A percentile compares a stretch with the other conserved stretches of the same genome.
These are phyloP conservation scores for Drechmeria coniospora DNA, from an alignment of 2,329 filamentous ascomycete species.

Conservation along the genomic window DNA sequence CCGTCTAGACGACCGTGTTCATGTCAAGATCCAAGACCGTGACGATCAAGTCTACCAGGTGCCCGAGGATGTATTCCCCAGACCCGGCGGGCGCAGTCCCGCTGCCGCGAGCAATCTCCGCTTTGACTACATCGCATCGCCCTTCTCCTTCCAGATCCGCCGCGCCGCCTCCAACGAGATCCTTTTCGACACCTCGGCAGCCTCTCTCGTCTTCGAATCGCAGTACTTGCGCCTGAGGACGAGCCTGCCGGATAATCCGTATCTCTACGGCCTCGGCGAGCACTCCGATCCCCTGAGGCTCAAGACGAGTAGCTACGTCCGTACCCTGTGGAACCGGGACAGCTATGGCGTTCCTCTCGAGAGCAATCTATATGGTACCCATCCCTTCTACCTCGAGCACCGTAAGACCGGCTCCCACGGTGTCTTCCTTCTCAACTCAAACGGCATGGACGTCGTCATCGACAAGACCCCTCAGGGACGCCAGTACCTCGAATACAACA, in stretches of 20 bases:
- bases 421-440: conserved; percentile 61
- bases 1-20: conserved; percentile 46
- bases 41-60: conserved; percentile 60
- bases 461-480: conserved; percentile 39
- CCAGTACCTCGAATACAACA: conserved; percentile 69
- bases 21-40: conserved; percentile 59
- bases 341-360: conserved; percentile 45
- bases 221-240: conserved; percentile 65
- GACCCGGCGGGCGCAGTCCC: conserved; percentile 18
- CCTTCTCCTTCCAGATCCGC: conserved; percentile 52
- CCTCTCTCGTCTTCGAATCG: conserved; percentile 56
- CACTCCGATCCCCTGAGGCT: conserved; percentile 57
- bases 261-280: conserved; percentile 68
- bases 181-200: conserved; percentile 56
- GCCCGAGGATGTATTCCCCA: conserved; percentile 50
- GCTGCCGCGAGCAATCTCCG: conserved; percentile 26
- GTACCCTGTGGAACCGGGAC: conserved; percentile 58
- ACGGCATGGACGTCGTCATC: conserved; percentile 61
- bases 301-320: conserved; percentile 43
- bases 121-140: conserved; percentile 27
- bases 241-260: conserved; percentile 48
- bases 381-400: conserved; percentile 61
- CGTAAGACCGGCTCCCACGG: conserved; percentile 42
- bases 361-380: conserved; percentile 58
- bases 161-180: conserved; percentile 26